Evolutionary conservation across 2,329 filamentous ascomycete species (phyloP), one percentile per base, ranked within the genome.

Genomic region (Beauveria bassiana): DNA sequence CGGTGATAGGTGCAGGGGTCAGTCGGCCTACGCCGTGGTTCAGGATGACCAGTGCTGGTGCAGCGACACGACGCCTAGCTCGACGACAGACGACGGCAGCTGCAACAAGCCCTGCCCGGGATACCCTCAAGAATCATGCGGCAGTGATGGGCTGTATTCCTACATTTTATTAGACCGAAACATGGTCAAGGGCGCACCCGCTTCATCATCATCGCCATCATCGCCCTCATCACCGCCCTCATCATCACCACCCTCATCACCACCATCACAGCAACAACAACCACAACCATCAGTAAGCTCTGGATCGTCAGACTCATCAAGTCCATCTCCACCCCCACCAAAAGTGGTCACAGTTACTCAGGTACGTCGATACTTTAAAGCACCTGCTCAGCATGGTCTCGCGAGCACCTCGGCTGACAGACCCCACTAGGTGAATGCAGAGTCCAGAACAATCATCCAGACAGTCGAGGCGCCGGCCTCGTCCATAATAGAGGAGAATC

Each of bases 11-110:
- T 59, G 56, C 46, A 42, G 22, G 9, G 56, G 56, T 18, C 45
- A 51, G 31, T 28, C 56, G 1, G 56, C 56, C 9, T 59, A 59
- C 31, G 56, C 56, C 22, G 56, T 59, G 45, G 46, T 59, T 3
- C 56, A 59, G n/a, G 12, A 42, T 26, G 18, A 59, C 31, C 12
- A 59, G 34, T 59, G 56, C 46, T 59, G 56, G 56, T 59, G 56
- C 56, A 59, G 45, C 46, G 31, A 59, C 46, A 31, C 22, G 34
- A 31, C 56, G 34, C 56, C 56, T 3, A 42, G 56, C 45, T 59
- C 56, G 34, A 59, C 56, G 38, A 51, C 46, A 6, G 46, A 51
- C 22, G 20, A n/a, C 16, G 22, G 46, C 34, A 38, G 20, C 22
- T 59, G 56, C 56, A 51, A 51, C 46, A 59, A 28, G 9, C 46